Evolutionary conservation across 1,284 basidiomycete genomes (phyloP).

Genomic region (Chalciporus sp.): DNA sequence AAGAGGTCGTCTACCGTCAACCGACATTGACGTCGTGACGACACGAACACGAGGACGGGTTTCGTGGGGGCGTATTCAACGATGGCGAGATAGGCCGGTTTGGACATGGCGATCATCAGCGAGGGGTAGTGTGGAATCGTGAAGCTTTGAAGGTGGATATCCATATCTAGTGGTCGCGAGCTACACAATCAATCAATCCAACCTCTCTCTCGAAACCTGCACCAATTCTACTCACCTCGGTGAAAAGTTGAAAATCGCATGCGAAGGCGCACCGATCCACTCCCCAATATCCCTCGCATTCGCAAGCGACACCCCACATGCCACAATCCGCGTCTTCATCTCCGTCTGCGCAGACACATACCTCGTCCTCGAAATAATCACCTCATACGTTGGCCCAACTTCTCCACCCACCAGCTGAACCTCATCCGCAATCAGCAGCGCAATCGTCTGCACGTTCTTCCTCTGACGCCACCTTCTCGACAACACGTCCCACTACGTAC

Average conservation of each 20-base stretch:
- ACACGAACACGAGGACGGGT: conserved; percentile 92
- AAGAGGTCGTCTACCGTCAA: conserved; percentile 92
- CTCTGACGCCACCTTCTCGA: conserved; percentile 95
- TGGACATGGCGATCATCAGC: conserved; percentile 99
- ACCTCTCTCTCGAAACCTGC: no score
- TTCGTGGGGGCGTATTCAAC: conserved; percentile 86
- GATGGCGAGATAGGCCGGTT: conserved; percentile 95
- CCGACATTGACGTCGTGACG: conserved; percentile 91
- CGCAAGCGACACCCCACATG: conserved; percentile 92
- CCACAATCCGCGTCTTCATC: conserved; percentile 89
- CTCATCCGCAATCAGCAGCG: conserved; percentile 93
- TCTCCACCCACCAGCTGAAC: conserved; percentile 92
- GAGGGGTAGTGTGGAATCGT: conserved; percentile 97
- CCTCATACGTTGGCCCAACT: conserved; percentile 95
- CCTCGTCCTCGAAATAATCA: conserved; percentile 91
- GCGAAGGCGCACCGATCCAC: conserved; percentile 94
- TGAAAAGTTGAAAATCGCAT: conserved; percentile 97
- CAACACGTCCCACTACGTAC: conserved; percentile 89
- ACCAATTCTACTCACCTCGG: conserved; percentile 60
- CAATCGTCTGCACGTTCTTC: conserved; percentile 95
- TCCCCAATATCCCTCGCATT: conserved; percentile 96
- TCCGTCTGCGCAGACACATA: conserved; percentile 97
- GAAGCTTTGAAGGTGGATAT: conserved; percentile 97
- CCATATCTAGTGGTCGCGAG: conserved; percentile 93
- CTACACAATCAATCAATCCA: conserved; percentile 39